Conservation (phyloP, 306 rosid genomes). For the Vigna reflexopilosa region DNA sequence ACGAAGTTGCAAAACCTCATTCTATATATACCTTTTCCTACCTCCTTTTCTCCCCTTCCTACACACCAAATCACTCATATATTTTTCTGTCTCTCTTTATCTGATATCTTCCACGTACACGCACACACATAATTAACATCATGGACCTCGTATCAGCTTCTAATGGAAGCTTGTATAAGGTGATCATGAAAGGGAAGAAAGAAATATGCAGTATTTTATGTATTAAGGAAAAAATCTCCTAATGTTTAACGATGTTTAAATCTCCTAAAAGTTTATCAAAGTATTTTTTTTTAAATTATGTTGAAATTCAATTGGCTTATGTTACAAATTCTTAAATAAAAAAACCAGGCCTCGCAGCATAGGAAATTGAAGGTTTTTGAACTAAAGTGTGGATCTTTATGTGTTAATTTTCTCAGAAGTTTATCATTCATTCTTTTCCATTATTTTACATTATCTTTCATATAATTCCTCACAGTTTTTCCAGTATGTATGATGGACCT, state of each 20-base stretch:
- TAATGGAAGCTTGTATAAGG: conserved; percentile 47
- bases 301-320: conserved; percentile 5
- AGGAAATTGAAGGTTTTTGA: conserved; percentile 25
- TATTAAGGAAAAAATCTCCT: not conserved
- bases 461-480: not conserved
- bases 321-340: not conserved
- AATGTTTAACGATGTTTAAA: not conserved
- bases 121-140: conserved; percentile 38
- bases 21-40: not conserved
- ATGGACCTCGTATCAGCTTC: conserved; percentile 44
- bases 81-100: conserved; percentile 37
- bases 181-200: conserved; percentile 34
- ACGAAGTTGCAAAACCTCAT: conserved; percentile 33
- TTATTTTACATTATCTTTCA: not conserved
- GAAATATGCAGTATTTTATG: not conserved
- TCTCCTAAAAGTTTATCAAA: not conserved
- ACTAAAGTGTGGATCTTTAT: conserved; percentile 9
- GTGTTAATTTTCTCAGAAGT: not conserved
- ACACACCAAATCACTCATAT: conserved; percentile 21
- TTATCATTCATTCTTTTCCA: not conserved
- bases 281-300: not conserved
- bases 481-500: conserved; percentile 10
- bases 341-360: not conserved
- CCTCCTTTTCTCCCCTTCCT: not conserved
- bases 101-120: conserved; percentile 36